A percentile compares a stretch with the other conserved stretches of the same genome.
Conservation (phyloP, 257 asterid genomes). For the Parsonsia alboflavescens region DNA sequence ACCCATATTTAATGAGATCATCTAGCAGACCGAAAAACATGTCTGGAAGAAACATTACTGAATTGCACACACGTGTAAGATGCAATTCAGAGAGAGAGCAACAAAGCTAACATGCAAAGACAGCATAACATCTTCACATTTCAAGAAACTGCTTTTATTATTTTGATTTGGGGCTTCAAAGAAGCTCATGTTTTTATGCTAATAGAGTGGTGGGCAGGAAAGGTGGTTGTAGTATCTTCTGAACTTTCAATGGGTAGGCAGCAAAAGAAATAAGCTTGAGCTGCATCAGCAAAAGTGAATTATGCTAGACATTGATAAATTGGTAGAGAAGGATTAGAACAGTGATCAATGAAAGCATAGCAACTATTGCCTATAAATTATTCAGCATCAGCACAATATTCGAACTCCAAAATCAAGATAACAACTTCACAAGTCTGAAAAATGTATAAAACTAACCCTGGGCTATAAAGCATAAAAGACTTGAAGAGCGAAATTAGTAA, state of each 20-base stretch:
- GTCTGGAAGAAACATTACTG: no score
- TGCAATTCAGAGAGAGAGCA: no score
- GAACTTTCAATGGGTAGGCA: neutral
- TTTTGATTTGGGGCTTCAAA: neutral
- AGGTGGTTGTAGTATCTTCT: neutral
- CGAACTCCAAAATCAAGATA: neutral
- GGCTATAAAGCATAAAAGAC: neutral
- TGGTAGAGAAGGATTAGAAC: neutral
- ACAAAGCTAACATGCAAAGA: no score
- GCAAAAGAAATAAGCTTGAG: neutral
- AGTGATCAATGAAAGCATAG: neutral
- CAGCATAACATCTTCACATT: no score
- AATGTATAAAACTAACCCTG: neutral
- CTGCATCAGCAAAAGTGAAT: neutral
- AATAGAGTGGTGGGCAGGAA: neutral
- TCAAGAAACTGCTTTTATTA: no score
- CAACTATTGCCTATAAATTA: neutral
- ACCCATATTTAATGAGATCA: neutral
- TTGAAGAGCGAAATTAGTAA: neutral
- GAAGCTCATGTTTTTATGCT: neutral
- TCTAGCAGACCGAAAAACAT: no score
- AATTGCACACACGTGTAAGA: no score
- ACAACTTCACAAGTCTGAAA: neutral
- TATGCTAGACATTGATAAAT: neutral
- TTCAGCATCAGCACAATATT: neutral